phyloP scores from a whole-genome alignment of 164 flowering plant species.

The Brasenia schreberi region DNA sequence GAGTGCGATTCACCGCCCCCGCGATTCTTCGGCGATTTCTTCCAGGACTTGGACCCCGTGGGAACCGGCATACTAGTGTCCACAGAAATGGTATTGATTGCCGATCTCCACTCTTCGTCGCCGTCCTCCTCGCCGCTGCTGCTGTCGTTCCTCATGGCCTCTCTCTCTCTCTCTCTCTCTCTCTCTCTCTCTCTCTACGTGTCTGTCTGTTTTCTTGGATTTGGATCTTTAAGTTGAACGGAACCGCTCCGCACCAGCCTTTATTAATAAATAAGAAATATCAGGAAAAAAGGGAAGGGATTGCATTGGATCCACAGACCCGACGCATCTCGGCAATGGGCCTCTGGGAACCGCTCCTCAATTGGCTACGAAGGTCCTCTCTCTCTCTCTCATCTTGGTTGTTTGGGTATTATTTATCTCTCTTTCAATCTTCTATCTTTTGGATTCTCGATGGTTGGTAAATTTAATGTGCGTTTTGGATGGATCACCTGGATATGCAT shows the following conservation, averaged over 20 bases:
- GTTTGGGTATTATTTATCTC: neutral
- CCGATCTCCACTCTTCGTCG: slow-evolving; percentile 67
- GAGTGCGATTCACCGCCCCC: neutral
- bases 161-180: neutral
- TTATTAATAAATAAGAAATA: no score
- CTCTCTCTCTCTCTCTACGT: neutral
- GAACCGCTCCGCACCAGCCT: no score
- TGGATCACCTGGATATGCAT: no score
- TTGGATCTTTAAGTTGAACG: no score
- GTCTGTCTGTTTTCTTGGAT: no score
- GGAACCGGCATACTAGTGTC: neutral
- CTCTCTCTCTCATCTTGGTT: neutral
- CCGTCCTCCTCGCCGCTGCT: slow-evolving; percentile 92
- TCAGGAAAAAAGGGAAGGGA: no score
- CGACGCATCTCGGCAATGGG: slow-evolving; percentile 19
- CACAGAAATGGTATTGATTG: slow-evolving; percentile 48
- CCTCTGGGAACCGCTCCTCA: slow-evolving; percentile 39
- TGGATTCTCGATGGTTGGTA: no score
- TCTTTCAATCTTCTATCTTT: neutral
- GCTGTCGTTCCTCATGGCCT: slow-evolving; percentile 15
- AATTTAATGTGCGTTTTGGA: no score
- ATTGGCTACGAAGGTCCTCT: slow-evolving; percentile 45
- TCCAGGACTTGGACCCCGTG: neutral
- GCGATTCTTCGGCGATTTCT: neutral
- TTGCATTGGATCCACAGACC: neutral